A percentile compares a stretch with the other conserved stretches of the same genome.
phyloP scores from a whole-genome alignment of 1,139 yeast species.

The Martiniozyma asiatica region DNA sequence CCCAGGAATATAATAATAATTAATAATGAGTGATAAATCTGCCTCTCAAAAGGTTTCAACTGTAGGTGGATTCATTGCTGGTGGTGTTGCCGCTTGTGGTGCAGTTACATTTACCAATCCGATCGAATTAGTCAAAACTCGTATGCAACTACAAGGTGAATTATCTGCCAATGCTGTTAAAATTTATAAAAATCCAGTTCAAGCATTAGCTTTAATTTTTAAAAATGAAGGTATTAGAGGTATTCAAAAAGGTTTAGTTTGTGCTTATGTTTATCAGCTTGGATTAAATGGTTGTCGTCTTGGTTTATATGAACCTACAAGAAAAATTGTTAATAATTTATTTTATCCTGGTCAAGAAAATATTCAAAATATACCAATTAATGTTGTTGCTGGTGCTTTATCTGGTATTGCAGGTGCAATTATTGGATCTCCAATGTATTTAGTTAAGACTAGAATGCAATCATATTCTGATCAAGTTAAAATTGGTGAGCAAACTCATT shows the following conservation, averaged over 20 bases:
- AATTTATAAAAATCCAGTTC: constrained; percentile 70
- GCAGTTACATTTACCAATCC: constrained; percentile 97
- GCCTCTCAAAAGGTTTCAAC: constrained; percentile 43
- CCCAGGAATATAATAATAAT: not conserved
- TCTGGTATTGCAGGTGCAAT: constrained; percentile 89
- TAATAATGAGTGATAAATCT: constrained; percentile 11
- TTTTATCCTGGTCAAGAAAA: constrained; percentile 43
- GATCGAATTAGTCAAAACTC: constrained; percentile 81
- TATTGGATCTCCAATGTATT: constrained; percentile 80
- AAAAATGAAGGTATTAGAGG: constrained; percentile 80
- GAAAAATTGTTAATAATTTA: constrained; percentile 44
- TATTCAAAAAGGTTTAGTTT: constrained; percentile 72
- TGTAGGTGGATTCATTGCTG: constrained; percentile 80
- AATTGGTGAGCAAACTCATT: constrained; percentile 89
- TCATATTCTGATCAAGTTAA: constrained; percentile 55
- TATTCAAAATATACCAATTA: constrained; percentile 51
- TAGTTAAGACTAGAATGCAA: constrained; percentile 94
- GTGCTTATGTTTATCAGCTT: constrained; percentile 80
- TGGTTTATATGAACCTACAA: constrained; percentile 84
- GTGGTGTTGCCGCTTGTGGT: constrained; percentile 93
- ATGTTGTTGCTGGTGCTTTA: constrained; percentile 70
- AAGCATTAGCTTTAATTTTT: constrained; percentile 67
- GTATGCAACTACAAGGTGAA: constrained; percentile 97
- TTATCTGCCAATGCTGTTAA: constrained; percentile 35
- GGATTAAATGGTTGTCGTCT: constrained; percentile 89